Evolutionary conservation across 345 rosid species (phyloP).

Genomic region (Salix caprea): DNA sequence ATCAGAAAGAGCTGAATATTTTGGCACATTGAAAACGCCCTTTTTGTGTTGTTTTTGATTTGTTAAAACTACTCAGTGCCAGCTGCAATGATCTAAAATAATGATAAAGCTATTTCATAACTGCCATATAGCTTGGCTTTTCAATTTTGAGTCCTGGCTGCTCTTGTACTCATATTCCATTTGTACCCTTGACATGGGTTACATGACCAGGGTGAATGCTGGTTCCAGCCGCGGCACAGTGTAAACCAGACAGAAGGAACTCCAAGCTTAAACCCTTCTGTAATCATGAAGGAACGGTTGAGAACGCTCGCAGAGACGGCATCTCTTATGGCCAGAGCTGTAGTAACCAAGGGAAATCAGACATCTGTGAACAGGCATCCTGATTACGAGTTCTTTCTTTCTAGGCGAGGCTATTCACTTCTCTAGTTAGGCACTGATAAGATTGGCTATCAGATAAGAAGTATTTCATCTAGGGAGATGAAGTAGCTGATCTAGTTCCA

Average conservation of each 20-base stretch:
- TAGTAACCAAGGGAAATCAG: constrained; percentile 33
- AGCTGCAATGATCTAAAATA: not conserved
- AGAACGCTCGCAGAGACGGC: constrained; percentile 50
- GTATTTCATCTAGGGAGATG: not conserved
- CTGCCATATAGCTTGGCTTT: not conserved
- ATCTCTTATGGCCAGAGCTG: constrained; percentile 45
- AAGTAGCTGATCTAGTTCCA: not conserved
- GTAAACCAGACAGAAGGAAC: constrained; percentile 13
- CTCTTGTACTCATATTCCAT: not conserved
- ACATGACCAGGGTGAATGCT: constrained; percentile 46
- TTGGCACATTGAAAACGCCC: not conserved
- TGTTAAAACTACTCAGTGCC: not conserved
- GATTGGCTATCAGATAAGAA: not conserved
- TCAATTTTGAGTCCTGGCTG: not conserved
- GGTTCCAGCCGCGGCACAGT: constrained; percentile 42
- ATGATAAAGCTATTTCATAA: not conserved
- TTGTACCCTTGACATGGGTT: not conserved
- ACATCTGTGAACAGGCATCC: constrained; percentile 43
- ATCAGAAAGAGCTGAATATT: not conserved
- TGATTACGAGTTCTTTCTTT: constrained; percentile 49
- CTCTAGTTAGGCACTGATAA: not conserved
- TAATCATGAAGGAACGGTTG: constrained; percentile 42
- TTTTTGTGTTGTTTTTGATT: not conserved
- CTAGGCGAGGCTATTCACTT: constrained; percentile 25
- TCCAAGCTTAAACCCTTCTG: constrained; percentile 22